Percentiles rank a stretch among this genome's conserved stretches.
These are phyloP conservation scores for Cordia subcordata DNA, from an alignment of 257 asterid genomes.

Conservation along the genomic window DNA sequence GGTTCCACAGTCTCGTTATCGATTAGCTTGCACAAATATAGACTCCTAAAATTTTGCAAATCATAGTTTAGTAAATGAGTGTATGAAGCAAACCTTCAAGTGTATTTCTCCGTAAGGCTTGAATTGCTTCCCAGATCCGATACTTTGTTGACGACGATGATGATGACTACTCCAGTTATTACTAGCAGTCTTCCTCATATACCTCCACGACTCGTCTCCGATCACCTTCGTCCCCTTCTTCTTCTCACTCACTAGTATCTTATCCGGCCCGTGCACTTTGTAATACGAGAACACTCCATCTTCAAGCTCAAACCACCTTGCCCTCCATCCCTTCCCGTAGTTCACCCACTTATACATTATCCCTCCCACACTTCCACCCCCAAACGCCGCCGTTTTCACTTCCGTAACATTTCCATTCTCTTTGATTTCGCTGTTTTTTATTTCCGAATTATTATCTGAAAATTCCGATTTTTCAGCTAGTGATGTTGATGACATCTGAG, in stretches of 20 bases:
- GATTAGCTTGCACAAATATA: too few relatives aligned
- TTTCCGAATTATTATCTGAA: not conserved
- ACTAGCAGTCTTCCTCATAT: constrained; percentile 62
- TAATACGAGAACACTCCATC: constrained; percentile 95
- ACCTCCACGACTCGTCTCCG: constrained; percentile 87
- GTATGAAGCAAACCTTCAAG: constrained; percentile 55
- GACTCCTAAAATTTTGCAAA: too few relatives aligned
- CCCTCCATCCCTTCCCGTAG: constrained; percentile 97
- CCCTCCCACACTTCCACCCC: constrained; percentile 55
- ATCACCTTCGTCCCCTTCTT: constrained; percentile 82
- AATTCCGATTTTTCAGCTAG: constrained; percentile 34
- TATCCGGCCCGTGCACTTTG: constrained; percentile 94
- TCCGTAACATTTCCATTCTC: constrained; percentile 40
- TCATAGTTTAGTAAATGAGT: not conserved
- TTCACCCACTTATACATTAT: constrained; percentile 92
- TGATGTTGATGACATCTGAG: constrained; percentile 29
- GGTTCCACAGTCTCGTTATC: too few relatives aligned
- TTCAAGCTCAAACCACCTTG: constrained; percentile 92
- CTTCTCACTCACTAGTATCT: constrained; percentile 51
- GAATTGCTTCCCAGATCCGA: constrained; percentile 51
- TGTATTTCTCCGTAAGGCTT: constrained; percentile 91
- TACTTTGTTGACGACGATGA: constrained; percentile 13
- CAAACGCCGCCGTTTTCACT: constrained; percentile 19
- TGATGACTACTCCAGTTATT: constrained; percentile 19
- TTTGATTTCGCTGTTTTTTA: constrained; percentile 8